Conservation (phyloP, 2,329 filamentous ascomycete genomes). For the Salinomyces thailandicus region DNA sequence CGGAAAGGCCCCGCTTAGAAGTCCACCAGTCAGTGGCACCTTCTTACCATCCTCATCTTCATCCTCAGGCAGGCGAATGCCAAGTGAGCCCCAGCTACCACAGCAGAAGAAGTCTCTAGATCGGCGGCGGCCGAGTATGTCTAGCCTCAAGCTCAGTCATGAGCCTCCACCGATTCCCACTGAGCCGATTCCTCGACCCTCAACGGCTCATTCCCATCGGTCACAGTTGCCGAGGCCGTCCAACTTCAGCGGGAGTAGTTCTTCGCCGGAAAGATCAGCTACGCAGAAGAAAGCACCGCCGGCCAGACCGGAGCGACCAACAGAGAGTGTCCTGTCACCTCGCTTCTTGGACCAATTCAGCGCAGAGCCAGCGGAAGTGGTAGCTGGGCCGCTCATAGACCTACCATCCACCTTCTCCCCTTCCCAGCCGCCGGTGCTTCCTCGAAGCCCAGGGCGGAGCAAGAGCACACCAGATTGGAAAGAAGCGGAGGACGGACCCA, state of each 20-base stretch:
- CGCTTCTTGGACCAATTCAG: slow-evolving; percentile 19
- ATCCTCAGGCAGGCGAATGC: slow-evolving; percentile 14
- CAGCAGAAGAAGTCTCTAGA: slow-evolving; percentile 10
- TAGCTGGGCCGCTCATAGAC: neutral
- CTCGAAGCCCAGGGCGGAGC: slow-evolving; percentile 12
- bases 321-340: slow-evolving; percentile 20
- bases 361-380: slow-evolving; percentile 11
- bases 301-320: slow-evolving; percentile 21
- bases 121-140: slow-evolving; percentile 12
- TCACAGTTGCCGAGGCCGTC: slow-evolving; percentile 1
- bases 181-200: slow-evolving; percentile 8
- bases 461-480: slow-evolving; percentile 11
- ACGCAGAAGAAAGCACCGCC: slow-evolving; percentile 17
- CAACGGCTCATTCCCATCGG: slow-evolving; percentile 5
- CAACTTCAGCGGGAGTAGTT: slow-evolving; percentile 7
- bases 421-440: slow-evolving; percentile 5
- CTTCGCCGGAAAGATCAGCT: slow-evolving; percentile 7
- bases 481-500: slow-evolving; percentile 4
- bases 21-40: slow-evolving; percentile 32
- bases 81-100: slow-evolving; percentile 34
- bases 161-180: slow-evolving; percentile 7
- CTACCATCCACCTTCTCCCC: slow-evolving; percentile 10
- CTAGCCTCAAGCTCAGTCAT: slow-evolving; percentile 5
- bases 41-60: too few species aligned
- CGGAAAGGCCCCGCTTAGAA: slow-evolving; percentile 30